These are phyloP conservation scores for Aspergillus nidulans DNA, from an alignment of 495 filamentous ascomycete genomes.

Conservation along the genomic window DNA sequence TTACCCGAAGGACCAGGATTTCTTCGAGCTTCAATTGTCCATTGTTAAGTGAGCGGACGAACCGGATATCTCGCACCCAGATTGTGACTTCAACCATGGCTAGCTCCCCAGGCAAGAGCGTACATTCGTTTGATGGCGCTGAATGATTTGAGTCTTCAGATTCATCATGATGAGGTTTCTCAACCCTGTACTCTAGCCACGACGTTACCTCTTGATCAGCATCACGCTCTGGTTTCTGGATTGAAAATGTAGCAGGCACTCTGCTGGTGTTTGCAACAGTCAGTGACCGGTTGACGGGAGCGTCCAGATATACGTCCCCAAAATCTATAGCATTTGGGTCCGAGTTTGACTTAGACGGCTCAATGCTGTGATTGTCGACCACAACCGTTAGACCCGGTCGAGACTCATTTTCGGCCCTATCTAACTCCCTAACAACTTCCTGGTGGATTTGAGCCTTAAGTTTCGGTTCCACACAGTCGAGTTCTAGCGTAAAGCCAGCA, in stretches of 20 bases:
- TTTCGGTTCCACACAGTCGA: slow-evolving; percentile 78
- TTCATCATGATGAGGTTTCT: slow-evolving; percentile 39
- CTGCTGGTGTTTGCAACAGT: slow-evolving; percentile 91
- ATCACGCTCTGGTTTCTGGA: slow-evolving; percentile 58
- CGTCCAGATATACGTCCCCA: slow-evolving; percentile 65
- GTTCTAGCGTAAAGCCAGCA: slow-evolving; percentile 73
- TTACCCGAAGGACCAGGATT: slow-evolving; percentile 82
- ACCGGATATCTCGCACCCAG: slow-evolving; percentile 55
- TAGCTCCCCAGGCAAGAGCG: slow-evolving; percentile 78
- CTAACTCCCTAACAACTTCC: slow-evolving; percentile 83
- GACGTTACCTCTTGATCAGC: slow-evolving; percentile 42
- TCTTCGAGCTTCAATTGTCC: slow-evolving; percentile 66
- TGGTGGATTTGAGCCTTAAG: slow-evolving; percentile 77
- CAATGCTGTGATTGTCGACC: slow-evolving; percentile 55
- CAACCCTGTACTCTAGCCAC: slow-evolving; percentile 68
- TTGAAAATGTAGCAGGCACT: slow-evolving; percentile 67
- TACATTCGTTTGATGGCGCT: slow-evolving; percentile 41
- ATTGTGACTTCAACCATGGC: slow-evolving; percentile 62
- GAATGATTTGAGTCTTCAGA: slow-evolving; percentile 28
- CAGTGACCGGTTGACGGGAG: slow-evolving; percentile 56
- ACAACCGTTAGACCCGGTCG: slow-evolving; percentile 81
- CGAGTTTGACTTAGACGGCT: slow-evolving; percentile 23
- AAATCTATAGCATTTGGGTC: slow-evolving; percentile 66
- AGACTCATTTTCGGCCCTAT: slow-evolving; percentile 88
- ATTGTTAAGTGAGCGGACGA: slow-evolving; percentile 70